Conservation (phyloP, 306 rosid genomes). For the Argentina anserina region DNA sequence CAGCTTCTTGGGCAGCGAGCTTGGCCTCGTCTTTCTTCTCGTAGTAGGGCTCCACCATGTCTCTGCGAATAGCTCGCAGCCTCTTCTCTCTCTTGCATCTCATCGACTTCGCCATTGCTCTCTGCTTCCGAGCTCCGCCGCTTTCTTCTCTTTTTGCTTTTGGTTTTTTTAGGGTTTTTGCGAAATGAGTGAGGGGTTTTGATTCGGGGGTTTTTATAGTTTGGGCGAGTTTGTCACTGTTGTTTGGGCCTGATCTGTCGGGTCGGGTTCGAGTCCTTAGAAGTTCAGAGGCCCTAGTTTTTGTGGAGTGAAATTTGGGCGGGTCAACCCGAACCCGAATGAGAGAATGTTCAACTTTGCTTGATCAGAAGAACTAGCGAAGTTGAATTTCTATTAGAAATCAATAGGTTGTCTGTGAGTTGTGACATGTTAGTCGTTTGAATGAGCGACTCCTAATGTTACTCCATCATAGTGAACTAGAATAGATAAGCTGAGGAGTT, state of each 20-base stretch:
- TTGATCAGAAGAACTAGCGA: too few relatives aligned
- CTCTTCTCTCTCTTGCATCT: slow-evolving; percentile 89
- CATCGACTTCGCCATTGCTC: slow-evolving; percentile 78
- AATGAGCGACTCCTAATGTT: too few relatives aligned
- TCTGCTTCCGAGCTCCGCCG: not conserved
- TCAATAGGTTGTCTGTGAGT: too few relatives aligned
- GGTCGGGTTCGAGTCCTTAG: not conserved
- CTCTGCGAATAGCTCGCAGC: slow-evolving; percentile 82
- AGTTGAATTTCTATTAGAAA: too few relatives aligned
- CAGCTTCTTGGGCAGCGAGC: slow-evolving; percentile 83
- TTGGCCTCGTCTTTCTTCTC: slow-evolving; percentile 86
- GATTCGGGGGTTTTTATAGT: not conserved
- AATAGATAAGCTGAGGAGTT: too few relatives aligned
- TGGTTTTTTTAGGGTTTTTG: slow-evolving; percentile 23
- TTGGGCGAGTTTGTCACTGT: not conserved
- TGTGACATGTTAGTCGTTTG: too few relatives aligned
- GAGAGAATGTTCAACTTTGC: too few relatives aligned
- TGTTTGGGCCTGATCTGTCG: not conserved
- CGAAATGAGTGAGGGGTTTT: not conserved
- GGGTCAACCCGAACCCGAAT: not conserved
- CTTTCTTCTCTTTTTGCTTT: slow-evolving; percentile 5
- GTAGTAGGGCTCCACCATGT: slow-evolving; percentile 75
- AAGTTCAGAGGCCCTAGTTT: not conserved
- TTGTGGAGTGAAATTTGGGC: not conserved
- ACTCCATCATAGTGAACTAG: too few relatives aligned